phyloP scores from a whole-genome alignment of 805 yeast species.

The Yarrowia sp. region DNA sequence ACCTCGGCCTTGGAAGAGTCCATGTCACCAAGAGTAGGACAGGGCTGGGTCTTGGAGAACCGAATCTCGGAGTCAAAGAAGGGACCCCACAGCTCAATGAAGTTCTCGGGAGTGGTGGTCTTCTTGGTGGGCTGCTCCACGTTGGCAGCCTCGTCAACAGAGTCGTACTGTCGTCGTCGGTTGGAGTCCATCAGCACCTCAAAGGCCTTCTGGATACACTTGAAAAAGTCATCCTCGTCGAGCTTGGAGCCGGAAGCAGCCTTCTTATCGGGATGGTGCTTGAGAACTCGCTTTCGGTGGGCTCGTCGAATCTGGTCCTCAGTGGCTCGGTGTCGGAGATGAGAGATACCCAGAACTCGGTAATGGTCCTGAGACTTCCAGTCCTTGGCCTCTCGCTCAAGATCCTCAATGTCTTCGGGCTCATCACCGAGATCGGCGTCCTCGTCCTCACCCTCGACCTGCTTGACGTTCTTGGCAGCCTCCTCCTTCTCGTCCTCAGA shows the following conservation, averaged over 20 bases:
- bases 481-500: constrained; percentile 92
- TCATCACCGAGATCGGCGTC: constrained; percentile 53
- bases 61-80: constrained; percentile 87
- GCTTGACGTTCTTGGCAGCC: constrained; percentile 80
- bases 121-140: constrained; percentile 69
- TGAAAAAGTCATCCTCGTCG: constrained; percentile 86
- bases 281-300: constrained; percentile 92
- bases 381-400: constrained; percentile 92
- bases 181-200: constrained; percentile 81
- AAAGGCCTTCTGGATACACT: constrained; percentile 94
- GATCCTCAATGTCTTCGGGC: constrained; percentile 74
- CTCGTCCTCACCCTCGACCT: constrained; percentile 55
- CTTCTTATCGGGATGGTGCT: constrained; percentile 98
- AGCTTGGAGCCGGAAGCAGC: constrained; percentile 78
- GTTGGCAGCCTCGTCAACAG: constrained; percentile 86
- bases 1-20: constrained; percentile 73
- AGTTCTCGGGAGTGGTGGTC: constrained; percentile 62
- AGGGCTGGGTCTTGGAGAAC: constrained; percentile 88
- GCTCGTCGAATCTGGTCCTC: constrained; percentile 93
- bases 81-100: constrained; percentile 88
- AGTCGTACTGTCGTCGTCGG: constrained; percentile 91
- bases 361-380: constrained; percentile 97
- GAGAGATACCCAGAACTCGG: constrained; percentile 90
- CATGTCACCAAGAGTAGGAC: constrained; percentile 71
- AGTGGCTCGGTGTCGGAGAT: constrained; percentile 85